phyloP scores from a whole-genome alignment of 1,284 basidiomycete species.

The Ceratorhiza oryzae-sativae region DNA sequence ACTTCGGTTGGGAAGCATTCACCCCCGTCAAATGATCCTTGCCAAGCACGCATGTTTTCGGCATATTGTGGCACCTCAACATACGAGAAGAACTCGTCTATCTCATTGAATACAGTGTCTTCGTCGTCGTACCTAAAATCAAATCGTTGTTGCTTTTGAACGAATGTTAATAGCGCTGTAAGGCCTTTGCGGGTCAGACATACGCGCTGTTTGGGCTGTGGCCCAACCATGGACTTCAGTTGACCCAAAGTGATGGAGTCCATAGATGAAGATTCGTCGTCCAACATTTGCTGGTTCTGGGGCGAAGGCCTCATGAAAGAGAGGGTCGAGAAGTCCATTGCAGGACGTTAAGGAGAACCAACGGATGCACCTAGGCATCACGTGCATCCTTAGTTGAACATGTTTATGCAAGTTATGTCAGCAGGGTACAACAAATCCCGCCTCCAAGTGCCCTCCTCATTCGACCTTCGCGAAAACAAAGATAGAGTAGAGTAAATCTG shows the following conservation, averaged over 20 bases:
- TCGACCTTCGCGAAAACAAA: too few relatives aligned
- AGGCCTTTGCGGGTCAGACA: constrained; percentile 29
- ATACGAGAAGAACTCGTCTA: constrained; percentile 99
- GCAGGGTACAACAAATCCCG: too few relatives aligned
- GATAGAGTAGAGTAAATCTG: too few relatives aligned
- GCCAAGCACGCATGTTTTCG: constrained; percentile 88
- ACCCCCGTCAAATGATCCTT: constrained; percentile 81
- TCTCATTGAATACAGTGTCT: constrained; percentile 89
- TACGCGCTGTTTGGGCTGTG: constrained; percentile 61
- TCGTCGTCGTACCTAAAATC: constrained; percentile 95
- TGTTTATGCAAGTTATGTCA: background rate
- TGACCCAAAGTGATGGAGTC: constrained; percentile 86
- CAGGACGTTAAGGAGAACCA: too few relatives aligned
- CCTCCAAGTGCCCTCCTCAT: too few relatives aligned
- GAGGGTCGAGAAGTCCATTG: constrained; percentile 33
- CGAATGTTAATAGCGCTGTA: background rate
- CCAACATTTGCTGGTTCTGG: constrained; percentile 18
- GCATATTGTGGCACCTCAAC: constrained; percentile 92
- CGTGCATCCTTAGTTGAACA: constrained; percentile 2
- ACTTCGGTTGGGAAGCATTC: constrained; percentile 45
- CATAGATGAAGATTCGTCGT: constrained; percentile 40
- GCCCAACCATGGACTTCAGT: constrained; percentile 73
- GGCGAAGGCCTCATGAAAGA: constrained; percentile 32
- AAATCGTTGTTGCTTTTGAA: constrained; percentile 75
- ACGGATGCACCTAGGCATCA: constrained; percentile 2